A percentile compares a stretch with the other conserved stretches of the same genome.
phyloP scores from a whole-genome alignment of 78 protist genomes.

The Dictyostelium capitatum region DNA sequence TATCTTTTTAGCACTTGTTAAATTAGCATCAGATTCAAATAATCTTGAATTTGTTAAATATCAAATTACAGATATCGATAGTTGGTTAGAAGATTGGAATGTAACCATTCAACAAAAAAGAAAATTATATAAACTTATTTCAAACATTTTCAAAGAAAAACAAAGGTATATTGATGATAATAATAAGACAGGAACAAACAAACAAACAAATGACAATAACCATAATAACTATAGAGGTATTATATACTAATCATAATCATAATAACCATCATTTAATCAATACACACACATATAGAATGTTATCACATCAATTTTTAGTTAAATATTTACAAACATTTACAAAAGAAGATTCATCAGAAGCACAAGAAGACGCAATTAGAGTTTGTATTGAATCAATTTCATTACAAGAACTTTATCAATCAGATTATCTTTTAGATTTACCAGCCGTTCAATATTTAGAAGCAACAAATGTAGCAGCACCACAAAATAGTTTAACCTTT shows the following conservation, averaged over 20 bases:
- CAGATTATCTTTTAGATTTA: conserved; percentile 72
- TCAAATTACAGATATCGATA: conserved; percentile 48
- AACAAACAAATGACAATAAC: neutral
- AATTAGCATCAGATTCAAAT: conserved; percentile 60
- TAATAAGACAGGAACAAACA: neutral
- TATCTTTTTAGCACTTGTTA: conserved; percentile 38
- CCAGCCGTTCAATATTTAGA: conserved; percentile 55
- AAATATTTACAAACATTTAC: conserved; percentile 72
- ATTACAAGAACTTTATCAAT: conserved; percentile 70
- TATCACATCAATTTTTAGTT: conserved; percentile 75
- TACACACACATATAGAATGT: conserved; percentile 10
- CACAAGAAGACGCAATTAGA: conserved; percentile 73
- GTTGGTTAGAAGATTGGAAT: conserved; percentile 74
- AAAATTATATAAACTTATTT: conserved; percentile 63
- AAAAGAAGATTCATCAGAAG: conserved; percentile 70
- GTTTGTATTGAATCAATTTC: conserved; percentile 75
- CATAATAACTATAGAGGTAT: no score
- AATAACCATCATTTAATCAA: no score
- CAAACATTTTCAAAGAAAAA: conserved; percentile 69
- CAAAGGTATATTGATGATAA: conserved; percentile 29
- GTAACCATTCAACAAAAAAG: conserved; percentile 41
- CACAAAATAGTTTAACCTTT: conserved; percentile 29
- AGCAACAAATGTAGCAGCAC: neutral
- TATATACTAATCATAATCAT: neutral
- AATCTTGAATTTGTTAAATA: conserved; percentile 53